These are phyloP conservation scores for Xerophyta viscosa DNA, from an alignment of 106 monocot species.

Conservation along the genomic window DNA sequence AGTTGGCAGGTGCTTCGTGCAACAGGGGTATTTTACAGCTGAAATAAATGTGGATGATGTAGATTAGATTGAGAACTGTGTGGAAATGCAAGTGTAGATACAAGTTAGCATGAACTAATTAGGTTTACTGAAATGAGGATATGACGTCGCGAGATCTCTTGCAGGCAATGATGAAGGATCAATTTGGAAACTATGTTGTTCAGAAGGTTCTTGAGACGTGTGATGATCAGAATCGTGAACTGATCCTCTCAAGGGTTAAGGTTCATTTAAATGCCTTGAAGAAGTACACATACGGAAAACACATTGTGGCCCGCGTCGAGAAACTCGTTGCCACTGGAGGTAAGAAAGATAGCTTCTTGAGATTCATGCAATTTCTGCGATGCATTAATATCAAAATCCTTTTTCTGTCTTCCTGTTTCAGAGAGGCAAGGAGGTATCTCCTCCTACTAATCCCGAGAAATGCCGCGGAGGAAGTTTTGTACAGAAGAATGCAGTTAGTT, in stretches of 20 bases:
- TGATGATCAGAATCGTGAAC: slow-evolving; percentile 18
- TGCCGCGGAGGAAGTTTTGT: background rate
- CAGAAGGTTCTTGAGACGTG: slow-evolving; percentile 31
- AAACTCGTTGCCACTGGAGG: slow-evolving; percentile 23
- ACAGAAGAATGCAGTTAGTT: slow-evolving; percentile 7
- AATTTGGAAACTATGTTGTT: slow-evolving; percentile 33
- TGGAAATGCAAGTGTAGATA: no score
- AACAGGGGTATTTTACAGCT: no score
- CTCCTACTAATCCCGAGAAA: slow-evolving; percentile 2
- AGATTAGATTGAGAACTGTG: no score
- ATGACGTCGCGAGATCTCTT: background rate
- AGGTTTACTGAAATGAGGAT: no score
- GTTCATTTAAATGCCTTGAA: slow-evolving; percentile 26
- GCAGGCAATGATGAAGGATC: slow-evolving; percentile 39
- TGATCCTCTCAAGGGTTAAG: slow-evolving; percentile 25
- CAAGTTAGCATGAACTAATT: no score
- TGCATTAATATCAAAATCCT: background rate
- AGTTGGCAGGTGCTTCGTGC: no score
- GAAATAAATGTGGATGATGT: no score
- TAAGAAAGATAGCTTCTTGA: no score
- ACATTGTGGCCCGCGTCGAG: slow-evolving; percentile 30
- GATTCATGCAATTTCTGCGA: background rate
- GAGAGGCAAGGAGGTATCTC: slow-evolving; percentile 1
- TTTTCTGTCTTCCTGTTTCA: background rate
- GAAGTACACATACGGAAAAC: slow-evolving; percentile 28